Conservation (phyloP, 2,329 filamentous ascomycete genomes). For the Trichoderma brevicompactum region DNA sequence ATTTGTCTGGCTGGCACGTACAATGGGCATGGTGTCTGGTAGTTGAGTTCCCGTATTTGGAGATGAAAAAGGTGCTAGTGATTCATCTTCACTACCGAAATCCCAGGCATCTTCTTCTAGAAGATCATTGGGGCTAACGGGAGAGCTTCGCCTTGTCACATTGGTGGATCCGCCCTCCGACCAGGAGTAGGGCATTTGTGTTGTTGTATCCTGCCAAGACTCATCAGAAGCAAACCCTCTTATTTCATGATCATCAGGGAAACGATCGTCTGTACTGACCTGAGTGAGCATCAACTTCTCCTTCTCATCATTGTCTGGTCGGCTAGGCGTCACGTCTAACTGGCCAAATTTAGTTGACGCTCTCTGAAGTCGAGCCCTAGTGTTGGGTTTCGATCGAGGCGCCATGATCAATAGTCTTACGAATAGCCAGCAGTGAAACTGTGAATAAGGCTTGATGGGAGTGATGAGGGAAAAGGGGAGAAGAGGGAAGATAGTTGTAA, state of each 20-base stretch:
- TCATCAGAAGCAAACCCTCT: constrained; percentile 18
- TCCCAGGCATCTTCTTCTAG: constrained; percentile 32
- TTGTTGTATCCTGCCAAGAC: constrained; percentile 8
- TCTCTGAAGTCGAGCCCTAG: constrained; percentile 8
- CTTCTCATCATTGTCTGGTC: constrained; percentile 23
- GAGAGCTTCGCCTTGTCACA: constrained; percentile 40
- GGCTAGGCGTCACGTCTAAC: constrained; percentile 43
- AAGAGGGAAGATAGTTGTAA: neutral
- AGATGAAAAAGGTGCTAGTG: constrained; percentile 38
- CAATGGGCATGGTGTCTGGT: constrained; percentile 42
- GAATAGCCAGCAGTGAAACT: no score
- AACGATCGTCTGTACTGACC: neutral
- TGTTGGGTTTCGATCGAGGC: constrained; percentile 2
- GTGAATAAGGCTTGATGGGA: neutral
- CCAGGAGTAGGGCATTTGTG: constrained; percentile 31
- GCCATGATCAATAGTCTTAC: neutral
- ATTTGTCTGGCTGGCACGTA: neutral
- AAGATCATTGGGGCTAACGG: constrained; percentile 31
- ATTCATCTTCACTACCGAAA: constrained; percentile 35
- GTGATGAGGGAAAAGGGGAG: neutral
- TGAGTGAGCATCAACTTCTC: neutral
- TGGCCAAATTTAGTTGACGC: constrained; percentile 36
- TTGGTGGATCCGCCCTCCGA: constrained; percentile 39
- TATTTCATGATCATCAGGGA: neutral
- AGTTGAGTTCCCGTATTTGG: constrained; percentile 34